phyloP scores from a whole-genome alignment of 129 eudicot genomes.

The Flaveria brownii region DNA sequence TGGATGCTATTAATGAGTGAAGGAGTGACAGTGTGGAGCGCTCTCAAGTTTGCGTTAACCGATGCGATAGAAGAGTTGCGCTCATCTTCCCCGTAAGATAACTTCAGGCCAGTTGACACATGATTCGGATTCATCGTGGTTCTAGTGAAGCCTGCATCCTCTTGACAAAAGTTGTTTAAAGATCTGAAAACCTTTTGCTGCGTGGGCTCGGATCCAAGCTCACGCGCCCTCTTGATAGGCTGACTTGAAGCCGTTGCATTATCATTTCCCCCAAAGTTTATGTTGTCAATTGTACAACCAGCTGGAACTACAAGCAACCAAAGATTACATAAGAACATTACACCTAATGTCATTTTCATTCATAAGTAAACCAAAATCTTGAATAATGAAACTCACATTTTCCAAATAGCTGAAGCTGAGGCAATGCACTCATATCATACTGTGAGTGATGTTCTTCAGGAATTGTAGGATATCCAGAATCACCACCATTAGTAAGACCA shows the following conservation, averaged over 20 bases:
- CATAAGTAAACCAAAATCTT: not conserved
- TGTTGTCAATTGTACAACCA: slow-evolving; percentile 41
- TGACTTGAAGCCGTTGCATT: slow-evolving; percentile 37
- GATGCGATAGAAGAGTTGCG: slow-evolving; percentile 53
- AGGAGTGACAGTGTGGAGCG: slow-evolving; percentile 33
- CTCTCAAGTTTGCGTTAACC: slow-evolving; percentile 42
- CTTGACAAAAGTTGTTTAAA: slow-evolving; percentile 42
- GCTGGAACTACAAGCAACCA: slow-evolving; percentile 35
- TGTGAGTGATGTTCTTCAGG: slow-evolving; percentile 21
- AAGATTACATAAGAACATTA: not conserved
- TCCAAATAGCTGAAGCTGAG: slow-evolving; percentile 57
- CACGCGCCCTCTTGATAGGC: slow-evolving; percentile 48
- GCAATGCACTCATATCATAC: slow-evolving; percentile 45
- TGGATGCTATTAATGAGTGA: slow-evolving; percentile 37
- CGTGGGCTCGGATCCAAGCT: slow-evolving; percentile 29
- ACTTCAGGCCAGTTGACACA: slow-evolving; percentile 66
- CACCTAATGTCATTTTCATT: not conserved
- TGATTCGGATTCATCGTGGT: slow-evolving; percentile 40
- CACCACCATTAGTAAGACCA: slow-evolving; percentile 27
- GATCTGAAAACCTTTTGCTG: slow-evolving; percentile 50
- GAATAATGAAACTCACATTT: slow-evolving; percentile 49
- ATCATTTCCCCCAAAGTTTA: slow-evolving; percentile 42
- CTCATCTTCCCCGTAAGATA: slow-evolving; percentile 56
- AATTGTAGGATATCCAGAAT: slow-evolving; percentile 18
- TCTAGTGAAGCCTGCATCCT: slow-evolving; percentile 32